Base-by-base conservation (phyloP, 106 monocot species). In the Dendrobium nobile region DNA sequence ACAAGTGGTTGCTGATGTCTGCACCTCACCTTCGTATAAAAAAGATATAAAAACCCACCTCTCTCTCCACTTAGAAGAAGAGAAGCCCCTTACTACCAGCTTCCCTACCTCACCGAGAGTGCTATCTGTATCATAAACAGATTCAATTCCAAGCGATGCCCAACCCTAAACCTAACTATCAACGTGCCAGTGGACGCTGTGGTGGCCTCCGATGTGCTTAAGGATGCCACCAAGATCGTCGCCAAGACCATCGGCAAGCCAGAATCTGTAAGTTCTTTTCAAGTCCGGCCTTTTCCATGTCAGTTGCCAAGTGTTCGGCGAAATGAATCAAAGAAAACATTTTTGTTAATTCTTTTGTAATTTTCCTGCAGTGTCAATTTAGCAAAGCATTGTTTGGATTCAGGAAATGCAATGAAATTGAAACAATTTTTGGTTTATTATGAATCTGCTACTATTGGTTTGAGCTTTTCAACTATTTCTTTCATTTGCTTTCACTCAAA, bases 221-320 rank as follows among this genome's bases (percentile, higher is more conserved):
- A 88, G 82, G 96, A 94, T 72, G 90, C 87, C 86, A 88, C 89
- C 75, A 87, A 78, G 20, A 79, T 86, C 47, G 77, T 98, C 31
- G 85, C 91, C 82, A 98, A 88, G 82, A 92, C 91, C 81, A 94
- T 98, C 44, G 92, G 97, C 70, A 98, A 98, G 82, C 94, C 94
- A 2, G 97, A 98, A 88, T 89, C 97, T 2, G 94, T 98, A 72
- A 83, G 84, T 31, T 44, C 68, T 2, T 43, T 13, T 4, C 5
- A 20, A 7, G 20, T 65, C 47, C 7, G 7, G 37, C 28, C 59
- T 4, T 72, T 75, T 82, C 2, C 45, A 31, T 65, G n/a, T 42
- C n/a, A 44, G 43, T 44, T 13, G 74, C 74, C 17, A 28, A 15
- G 44, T 87, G 85, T 84, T 85, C 73, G 85, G 72, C 77, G 79